These are phyloP conservation scores for Biscogniauxia marginata DNA, from an alignment of 2,329 filamentous ascomycete genomes.

Conservation along the genomic window DNA sequence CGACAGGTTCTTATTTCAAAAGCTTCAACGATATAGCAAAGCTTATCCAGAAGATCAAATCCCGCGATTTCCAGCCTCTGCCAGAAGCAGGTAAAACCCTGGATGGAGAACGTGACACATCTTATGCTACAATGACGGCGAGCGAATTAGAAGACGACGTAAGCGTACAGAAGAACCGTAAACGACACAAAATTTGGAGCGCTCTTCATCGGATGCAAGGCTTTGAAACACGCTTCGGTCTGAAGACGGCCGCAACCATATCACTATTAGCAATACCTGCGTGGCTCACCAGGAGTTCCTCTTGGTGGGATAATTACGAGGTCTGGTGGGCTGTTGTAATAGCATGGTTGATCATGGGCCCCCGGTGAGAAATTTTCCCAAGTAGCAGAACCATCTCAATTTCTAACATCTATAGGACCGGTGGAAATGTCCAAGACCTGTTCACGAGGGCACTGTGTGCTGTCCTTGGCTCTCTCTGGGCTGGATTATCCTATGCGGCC, in stretches of 20 bases:
- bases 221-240: constrained; percentile 56
- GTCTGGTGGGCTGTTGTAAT: constrained; percentile 59
- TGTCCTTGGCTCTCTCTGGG: constrained; percentile 54
- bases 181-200: constrained; percentile 49
- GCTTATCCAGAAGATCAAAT: constrained; percentile 44
- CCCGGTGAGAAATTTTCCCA: constrained; percentile 34
- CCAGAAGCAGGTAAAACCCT: constrained; percentile 25
- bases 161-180: constrained; percentile 35
- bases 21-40: constrained; percentile 45
- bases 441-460: constrained; percentile 49
- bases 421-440: constrained; percentile 58
- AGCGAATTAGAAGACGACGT: constrained; percentile 36
- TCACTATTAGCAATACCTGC: constrained; percentile 53
- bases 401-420: constrained; percentile 38
- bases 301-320: constrained; percentile 56
- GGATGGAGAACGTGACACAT: constrained; percentile 30
- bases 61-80: constrained; percentile 36
- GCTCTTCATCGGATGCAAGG: constrained; percentile 53
- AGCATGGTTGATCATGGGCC: constrained; percentile 56
- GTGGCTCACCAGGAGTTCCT: constrained; percentile 43
- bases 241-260: constrained; percentile 54
- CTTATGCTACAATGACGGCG: constrained; percentile 39
- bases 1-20: constrained; percentile 38
- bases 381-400: neutral
- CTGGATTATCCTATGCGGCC: constrained; percentile 49